A percentile compares a stretch with the other conserved stretches of the same genome.
phyloP scores from a whole-genome alignment of 2,329 filamentous ascomycete genomes.

The Paracoccidioides lutzii region DNA sequence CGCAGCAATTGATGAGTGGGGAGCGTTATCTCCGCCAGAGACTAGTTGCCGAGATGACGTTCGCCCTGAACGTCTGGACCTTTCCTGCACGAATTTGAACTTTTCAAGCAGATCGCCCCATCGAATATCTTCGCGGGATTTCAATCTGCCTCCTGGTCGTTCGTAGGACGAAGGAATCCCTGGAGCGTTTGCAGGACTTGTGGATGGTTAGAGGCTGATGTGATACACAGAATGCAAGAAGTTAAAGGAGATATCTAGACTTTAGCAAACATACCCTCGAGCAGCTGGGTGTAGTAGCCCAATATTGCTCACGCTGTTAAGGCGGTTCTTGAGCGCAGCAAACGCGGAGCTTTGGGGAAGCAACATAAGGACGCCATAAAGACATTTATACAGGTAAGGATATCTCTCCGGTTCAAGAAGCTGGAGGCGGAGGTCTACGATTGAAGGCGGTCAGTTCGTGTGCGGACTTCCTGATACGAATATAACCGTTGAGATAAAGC shows the following conservation, averaged over 20 bases:
- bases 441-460: conserved; percentile 10
- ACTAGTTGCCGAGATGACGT: conserved; percentile 35
- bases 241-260: no score
- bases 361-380: conserved; percentile 94
- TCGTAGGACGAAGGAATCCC: conserved; percentile 44
- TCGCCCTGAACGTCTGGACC: conserved; percentile 58
- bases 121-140: conserved; percentile 77
- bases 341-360: conserved; percentile 97
- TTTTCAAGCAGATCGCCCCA: conserved; percentile 93
- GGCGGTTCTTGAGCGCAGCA: conserved; percentile 84
- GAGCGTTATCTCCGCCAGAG: conserved; percentile 36
- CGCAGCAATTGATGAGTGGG: conserved; percentile 20
- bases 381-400: conserved; percentile 90
- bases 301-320: conserved; percentile 95
- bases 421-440: conserved; percentile 75
- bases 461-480: background rate
- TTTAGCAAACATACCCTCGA: conserved; percentile 50
- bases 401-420: conserved; percentile 90
- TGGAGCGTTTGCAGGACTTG: background rate
- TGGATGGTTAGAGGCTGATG: background rate
- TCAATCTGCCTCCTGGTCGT: conserved; percentile 49
- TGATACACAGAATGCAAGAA: background rate
- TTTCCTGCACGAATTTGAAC: conserved; percentile 83
- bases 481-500: background rate
- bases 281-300: conserved; percentile 80